Percentiles rank a stretch among this genome's conserved stretches.
phyloP scores from a whole-genome alignment of 2,329 filamentous ascomycete genomes.

The Xylaria sp. region DNA sequence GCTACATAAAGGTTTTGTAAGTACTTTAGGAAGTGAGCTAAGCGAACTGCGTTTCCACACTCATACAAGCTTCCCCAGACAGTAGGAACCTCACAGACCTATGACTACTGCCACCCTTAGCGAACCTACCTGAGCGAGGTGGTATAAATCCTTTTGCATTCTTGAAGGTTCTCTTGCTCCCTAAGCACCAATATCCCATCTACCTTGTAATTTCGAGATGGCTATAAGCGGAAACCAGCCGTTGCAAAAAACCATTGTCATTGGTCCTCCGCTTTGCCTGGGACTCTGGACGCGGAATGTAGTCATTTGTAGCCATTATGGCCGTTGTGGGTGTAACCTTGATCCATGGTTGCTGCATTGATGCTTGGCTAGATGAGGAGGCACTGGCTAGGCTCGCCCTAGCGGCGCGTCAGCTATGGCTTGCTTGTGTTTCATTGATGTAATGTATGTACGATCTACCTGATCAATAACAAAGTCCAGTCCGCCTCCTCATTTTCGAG shows the following conservation, averaged over 20 bases:
- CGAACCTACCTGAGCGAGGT: neutral
- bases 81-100: neutral
- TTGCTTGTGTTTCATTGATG: conserved; percentile 22
- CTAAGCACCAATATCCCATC: conserved; percentile 13
- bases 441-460: conserved; percentile 2
- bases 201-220: conserved; percentile 15
- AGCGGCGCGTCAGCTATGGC: conserved; percentile 18
- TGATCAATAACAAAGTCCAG: neutral
- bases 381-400: conserved; percentile 5
- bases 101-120: neutral
- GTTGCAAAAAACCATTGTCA: conserved; percentile 8
- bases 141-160: conserved; percentile 15
- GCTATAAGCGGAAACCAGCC: conserved; percentile 32
- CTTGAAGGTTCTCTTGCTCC: neutral
- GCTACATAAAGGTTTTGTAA: no score
- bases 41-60: neutral
- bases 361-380: neutral
- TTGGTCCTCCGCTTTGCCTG: conserved; percentile 22
- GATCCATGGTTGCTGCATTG: conserved; percentile 16
- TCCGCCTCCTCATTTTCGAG: neutral
- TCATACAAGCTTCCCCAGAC: neutral
- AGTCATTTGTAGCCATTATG: conserved; percentile 20
- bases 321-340: conserved; percentile 28
- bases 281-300: conserved; percentile 8
- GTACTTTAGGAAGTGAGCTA: no score